Base-by-base conservation (phyloP, 768 basidiomycete genomes). In the Suillus ampliporus region DNA sequence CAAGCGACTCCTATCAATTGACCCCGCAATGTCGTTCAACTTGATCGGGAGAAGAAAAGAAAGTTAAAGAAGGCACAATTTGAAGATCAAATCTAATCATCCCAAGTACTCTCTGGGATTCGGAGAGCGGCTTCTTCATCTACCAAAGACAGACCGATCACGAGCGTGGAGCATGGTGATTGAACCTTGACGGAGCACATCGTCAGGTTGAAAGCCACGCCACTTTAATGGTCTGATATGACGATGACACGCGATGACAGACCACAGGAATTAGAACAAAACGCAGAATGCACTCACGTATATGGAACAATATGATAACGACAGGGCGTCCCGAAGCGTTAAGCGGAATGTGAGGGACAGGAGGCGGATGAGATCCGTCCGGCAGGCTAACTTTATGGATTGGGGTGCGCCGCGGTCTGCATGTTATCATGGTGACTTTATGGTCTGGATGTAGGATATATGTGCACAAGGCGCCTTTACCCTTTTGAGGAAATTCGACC, bases 281-380 rank as follows among this genome's bases (percentile, higher is more conserved):
- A 50, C 9, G 26, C 26, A 28, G 46, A 46, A 26, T 28, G 26
- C 14, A 15, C 28, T 50, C 48, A 19, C 28, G 9, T 31, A 28
- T 19, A 50, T 28, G 28, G 19, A 50, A 21, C 53, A 38, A n/a
- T 7, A 21, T 10, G 53, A 38, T 38, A 54, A 17, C n/a, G n/a
- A 48, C 26, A 51, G 31, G 31, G 48, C 6, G 3, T 34, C 5
- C 28, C 17, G 26, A 7, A 48, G 7, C 7, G 15, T 31, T 31
- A 31, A 31, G 6, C 31, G 31, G 31, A 31, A 31, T 31, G 31
- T 31, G 31, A 31, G 37, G 15, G 21, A 35, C 13, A 14, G n/a
- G 15, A 15, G 21, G 37, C 9, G 9, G 53, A 17, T 5, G 53
- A 54, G 53, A 54, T 54, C 53, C 53, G 53, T 54, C 53, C 53